Conservation (phyloP, 2,329 filamentous ascomycete species). For the Aspergillus latus region DNA sequence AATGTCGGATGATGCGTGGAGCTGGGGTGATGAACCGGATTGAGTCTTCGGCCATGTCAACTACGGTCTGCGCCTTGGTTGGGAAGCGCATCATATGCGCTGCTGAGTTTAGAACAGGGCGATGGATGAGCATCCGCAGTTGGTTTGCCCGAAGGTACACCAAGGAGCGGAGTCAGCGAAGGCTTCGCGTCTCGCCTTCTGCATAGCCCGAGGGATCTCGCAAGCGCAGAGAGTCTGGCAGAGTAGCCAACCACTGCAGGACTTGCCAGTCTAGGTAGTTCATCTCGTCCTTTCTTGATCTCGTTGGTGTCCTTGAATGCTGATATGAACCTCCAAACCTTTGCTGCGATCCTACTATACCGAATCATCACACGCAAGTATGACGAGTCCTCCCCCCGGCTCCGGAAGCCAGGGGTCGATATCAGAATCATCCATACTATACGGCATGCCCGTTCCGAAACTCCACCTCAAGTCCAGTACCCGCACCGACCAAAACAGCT, state of each 20-base stretch:
- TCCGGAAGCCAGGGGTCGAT: slow-evolving; percentile 76
- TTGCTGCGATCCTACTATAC: slow-evolving; percentile 78
- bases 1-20: slow-evolving; percentile 62
- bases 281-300: slow-evolving; percentile 71
- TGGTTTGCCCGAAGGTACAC: slow-evolving; percentile 87
- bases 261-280: slow-evolving; percentile 79
- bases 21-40: slow-evolving; percentile 59
- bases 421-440: slow-evolving; percentile 77
- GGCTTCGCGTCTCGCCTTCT: slow-evolving; percentile 52
- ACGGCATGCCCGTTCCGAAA: slow-evolving; percentile 83
- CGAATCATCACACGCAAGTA: slow-evolving; percentile 84
- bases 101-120: slow-evolving; percentile 72
- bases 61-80: slow-evolving; percentile 66
- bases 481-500: slow-evolving; percentile 84
- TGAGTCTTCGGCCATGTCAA: slow-evolving; percentile 64
- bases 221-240: slow-evolving; percentile 64
- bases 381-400: slow-evolving; percentile 60
- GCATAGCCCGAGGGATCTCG: slow-evolving; percentile 51
- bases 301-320: slow-evolving; percentile 65
- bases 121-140: slow-evolving; percentile 84
- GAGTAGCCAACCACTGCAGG: slow-evolving; percentile 74
- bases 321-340: slow-evolving; percentile 81
- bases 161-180: slow-evolving; percentile 74
- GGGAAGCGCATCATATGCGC: slow-evolving; percentile 76
- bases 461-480: slow-evolving; percentile 85